Evolutionary conservation across 352 stramenopile species (phyloP).

Genomic region (Sclerospora graminicola): DNA sequence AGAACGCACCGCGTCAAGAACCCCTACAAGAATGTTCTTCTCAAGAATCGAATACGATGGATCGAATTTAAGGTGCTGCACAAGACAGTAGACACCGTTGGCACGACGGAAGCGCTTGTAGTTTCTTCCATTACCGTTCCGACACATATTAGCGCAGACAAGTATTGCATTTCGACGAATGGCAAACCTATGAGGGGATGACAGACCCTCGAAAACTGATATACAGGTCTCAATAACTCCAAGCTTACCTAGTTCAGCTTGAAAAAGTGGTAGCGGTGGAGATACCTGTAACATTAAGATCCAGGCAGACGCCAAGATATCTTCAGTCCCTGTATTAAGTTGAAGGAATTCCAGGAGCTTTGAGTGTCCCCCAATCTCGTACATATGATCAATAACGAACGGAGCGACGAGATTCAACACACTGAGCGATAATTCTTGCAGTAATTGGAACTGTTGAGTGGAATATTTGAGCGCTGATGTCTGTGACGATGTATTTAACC

Average conservation of each 20-base stretch:
- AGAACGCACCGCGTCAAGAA: constrained; percentile 52
- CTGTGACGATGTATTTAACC: background rate
- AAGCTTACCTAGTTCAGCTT: constrained; percentile 38
- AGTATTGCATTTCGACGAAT: constrained; percentile 60
- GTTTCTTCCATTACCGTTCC: constrained; percentile 37
- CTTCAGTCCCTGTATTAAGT: constrained; percentile 22
- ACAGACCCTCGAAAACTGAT: constrained; percentile 32
- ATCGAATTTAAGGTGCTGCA: constrained; percentile 38
- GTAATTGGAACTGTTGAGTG: constrained; percentile 29
- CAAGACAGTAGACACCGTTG: no score
- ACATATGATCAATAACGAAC: constrained; percentile 46
- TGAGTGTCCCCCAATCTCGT: constrained; percentile 38
- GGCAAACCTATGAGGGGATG: constrained; percentile 40
- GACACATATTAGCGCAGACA: constrained; percentile 45
- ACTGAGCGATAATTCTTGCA: constrained; percentile 48
- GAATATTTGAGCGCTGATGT: constrained; percentile 26
- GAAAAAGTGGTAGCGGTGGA: constrained; percentile 16
- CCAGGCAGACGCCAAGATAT: no score
- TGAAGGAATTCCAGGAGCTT: constrained; percentile 45
- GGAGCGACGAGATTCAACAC: constrained; percentile 41
- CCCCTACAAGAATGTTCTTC: constrained; percentile 51
- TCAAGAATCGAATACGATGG: constrained; percentile 46
- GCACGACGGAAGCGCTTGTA: constrained; percentile 33
- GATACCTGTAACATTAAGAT: constrained; percentile 44
- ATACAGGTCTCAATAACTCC: constrained; percentile 40